Conservation (phyloP, 2,329 filamentous ascomycete species). For the Elsinoe arachidis region DNA sequence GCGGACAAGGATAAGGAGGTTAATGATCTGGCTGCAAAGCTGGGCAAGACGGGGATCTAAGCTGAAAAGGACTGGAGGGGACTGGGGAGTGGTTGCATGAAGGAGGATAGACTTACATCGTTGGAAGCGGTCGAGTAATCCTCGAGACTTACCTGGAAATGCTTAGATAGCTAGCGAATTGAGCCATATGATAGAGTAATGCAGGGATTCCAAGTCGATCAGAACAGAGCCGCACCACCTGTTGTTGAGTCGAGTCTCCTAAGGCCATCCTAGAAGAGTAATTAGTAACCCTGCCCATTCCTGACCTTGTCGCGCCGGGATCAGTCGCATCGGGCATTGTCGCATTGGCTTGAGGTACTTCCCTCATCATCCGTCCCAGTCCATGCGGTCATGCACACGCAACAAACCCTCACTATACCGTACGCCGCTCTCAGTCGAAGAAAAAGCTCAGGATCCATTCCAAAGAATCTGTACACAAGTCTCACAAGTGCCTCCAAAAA, state of each 20-base stretch:
- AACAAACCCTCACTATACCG: not conserved
- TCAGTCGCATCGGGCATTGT: not conserved
- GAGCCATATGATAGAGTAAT: too few species aligned
- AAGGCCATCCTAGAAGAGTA: not conserved
- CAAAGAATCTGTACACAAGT: not conserved
- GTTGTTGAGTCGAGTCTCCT: too few species aligned
- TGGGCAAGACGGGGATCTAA: slow-evolving; percentile 57
- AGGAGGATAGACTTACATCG: not conserved
- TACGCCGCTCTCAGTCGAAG: not conserved
- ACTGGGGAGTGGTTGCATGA: not conserved
- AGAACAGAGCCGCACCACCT: too few species aligned
- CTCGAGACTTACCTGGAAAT: too few species aligned
- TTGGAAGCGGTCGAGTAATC: too few species aligned
- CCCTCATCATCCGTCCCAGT: not conserved
- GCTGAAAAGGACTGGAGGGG: too few species aligned
- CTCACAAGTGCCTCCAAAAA: not conserved
- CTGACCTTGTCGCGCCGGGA: not conserved
- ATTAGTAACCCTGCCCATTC: not conserved
- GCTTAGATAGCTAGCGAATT: too few species aligned
- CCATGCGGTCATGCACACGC: not conserved
- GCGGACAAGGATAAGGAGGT: slow-evolving; percentile 67
- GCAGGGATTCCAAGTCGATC: too few species aligned
- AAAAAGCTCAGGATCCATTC: not conserved
- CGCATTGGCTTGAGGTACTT: not conserved
- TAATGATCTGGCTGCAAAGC: slow-evolving; percentile 65